Conservation (phyloP, 2,329 filamentous ascomycete genomes). For the Blumeriella jaapii region DNA sequence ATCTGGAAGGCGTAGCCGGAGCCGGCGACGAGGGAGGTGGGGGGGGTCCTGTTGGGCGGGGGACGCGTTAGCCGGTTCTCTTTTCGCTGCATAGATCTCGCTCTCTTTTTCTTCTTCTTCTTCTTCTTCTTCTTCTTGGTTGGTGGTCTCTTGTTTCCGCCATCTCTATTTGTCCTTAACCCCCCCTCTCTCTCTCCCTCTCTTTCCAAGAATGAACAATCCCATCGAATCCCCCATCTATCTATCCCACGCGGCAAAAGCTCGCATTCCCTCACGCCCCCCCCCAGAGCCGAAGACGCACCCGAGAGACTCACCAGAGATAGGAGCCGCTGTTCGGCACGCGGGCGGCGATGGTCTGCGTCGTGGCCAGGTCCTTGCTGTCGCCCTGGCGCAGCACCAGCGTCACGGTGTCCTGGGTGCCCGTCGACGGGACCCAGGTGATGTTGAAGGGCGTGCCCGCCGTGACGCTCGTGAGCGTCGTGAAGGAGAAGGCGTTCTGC, state of each 20-base stretch:
- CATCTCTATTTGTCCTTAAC: no score
- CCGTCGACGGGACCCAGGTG: slow-evolving; percentile 19
- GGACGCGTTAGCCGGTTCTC: slow-evolving; percentile 1
- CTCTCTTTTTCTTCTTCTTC: not conserved
- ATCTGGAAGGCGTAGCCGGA: slow-evolving; percentile 20
- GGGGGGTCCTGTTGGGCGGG: slow-evolving; percentile 16
- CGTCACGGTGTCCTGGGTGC: slow-evolving; percentile 12
- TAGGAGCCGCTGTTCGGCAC: no score
- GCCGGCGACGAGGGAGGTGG: slow-evolving; percentile 11
- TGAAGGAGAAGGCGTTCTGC: slow-evolving; percentile 21
- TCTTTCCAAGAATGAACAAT: not conserved
- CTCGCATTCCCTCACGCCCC: no score
- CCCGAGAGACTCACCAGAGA: no score
- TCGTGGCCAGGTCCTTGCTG: slow-evolving; percentile 7
- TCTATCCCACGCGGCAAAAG: no score
- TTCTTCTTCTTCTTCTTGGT: not conserved
- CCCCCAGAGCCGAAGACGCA: no score
- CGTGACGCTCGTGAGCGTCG: slow-evolving; percentile 11
- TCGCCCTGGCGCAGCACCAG: slow-evolving; percentile 17
- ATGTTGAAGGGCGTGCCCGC: slow-evolving; percentile 20
- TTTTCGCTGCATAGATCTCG: not conserved
- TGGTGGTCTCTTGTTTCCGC: no score
- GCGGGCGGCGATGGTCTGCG: slow-evolving; percentile 16
- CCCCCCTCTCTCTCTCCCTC: no score
- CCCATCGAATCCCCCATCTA: no score